Base-by-base conservation (phyloP, 805 yeast genomes). In the Kuraishia hungarica region DNA sequence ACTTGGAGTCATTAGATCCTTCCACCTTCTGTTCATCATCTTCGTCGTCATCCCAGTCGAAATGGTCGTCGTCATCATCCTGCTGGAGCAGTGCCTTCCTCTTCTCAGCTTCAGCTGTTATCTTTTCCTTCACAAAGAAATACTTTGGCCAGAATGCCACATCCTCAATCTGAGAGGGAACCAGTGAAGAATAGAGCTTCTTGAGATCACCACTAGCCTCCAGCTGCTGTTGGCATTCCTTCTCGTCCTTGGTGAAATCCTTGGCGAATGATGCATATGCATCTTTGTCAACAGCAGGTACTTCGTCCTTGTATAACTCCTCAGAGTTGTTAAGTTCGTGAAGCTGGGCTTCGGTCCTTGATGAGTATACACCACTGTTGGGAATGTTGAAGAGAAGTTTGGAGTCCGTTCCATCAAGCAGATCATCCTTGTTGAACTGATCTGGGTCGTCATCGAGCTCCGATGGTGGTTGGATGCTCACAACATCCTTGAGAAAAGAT, bases 81-180 rank as follows among this genome's bases (percentile, higher is more conserved):
- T 69, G 72, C 39, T 77, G 72, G 50, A 89, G 72, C 55, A 88
- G 72, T 59, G 78, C 77, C 68, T 84, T 85, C 64, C 96, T 77
- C 65, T 82, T 77, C 62, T 73, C 72, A 62, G 90, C 96, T 61
- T 80, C 84, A 51, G 77, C 76, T 48, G 79, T 74, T 21, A 89
- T 80, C 60, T 76, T 75, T 13, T 70, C 66, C 56, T 78, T 80
- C 62, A 78, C 72, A 54, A 71, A 74, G 68, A 82, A 86, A 69
- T 89, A 91, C 39, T 84, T 76, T 50, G 73, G 71, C 97, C 97
- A 92, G 67, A 92, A 92, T 51, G 73, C 73, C 24, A 77, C 72
- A 61, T 84, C 86, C 2, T 80, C 63, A 43, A 85, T 68, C 60
- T 78, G 67, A 7, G 76, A 79, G 0, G 96, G 96, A 1, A 91